These are phyloP conservation scores for Forsythia suspensa DNA, from an alignment of 257 asterid genomes.

Conservation along the genomic window DNA sequence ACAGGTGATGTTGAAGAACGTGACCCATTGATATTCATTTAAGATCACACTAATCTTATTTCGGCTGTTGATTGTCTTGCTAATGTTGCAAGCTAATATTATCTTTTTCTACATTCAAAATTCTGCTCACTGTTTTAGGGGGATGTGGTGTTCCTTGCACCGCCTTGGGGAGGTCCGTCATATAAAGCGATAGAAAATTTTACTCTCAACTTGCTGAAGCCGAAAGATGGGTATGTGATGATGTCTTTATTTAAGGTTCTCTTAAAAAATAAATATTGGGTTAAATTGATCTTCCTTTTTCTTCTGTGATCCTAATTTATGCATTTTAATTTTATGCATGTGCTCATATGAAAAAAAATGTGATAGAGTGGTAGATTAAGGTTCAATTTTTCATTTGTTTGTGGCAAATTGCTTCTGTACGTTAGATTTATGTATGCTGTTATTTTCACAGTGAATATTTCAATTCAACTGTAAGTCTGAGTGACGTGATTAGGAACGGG, in stretches of 20 bases:
- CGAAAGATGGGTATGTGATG: constrained; percentile 74
- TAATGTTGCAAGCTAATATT: constrained; percentile 12
- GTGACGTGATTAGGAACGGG: not conserved
- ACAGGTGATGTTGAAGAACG: too few species aligned
- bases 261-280: not conserved
- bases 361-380: not conserved
- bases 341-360: not conserved
- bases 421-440: not conserved
- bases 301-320: not conserved
- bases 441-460: not conserved
- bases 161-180: constrained; percentile 99
- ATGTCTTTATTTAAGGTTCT: not conserved
- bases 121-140: constrained; percentile 52
- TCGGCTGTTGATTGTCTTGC: not conserved
- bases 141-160: constrained; percentile 81
- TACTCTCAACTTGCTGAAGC: constrained; percentile 72
- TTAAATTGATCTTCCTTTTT: not conserved
- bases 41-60: too few species aligned
- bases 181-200: constrained; percentile 50
- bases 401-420: not conserved
- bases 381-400: not conserved
- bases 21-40: not conserved
- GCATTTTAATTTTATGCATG: not conserved
- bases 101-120: constrained; percentile 21
- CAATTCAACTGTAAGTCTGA: not conserved